Evolutionary conservation across 2,329 filamentous ascomycete genomes (phyloP).

Genomic region (Pseudomassariella vexata): DNA sequence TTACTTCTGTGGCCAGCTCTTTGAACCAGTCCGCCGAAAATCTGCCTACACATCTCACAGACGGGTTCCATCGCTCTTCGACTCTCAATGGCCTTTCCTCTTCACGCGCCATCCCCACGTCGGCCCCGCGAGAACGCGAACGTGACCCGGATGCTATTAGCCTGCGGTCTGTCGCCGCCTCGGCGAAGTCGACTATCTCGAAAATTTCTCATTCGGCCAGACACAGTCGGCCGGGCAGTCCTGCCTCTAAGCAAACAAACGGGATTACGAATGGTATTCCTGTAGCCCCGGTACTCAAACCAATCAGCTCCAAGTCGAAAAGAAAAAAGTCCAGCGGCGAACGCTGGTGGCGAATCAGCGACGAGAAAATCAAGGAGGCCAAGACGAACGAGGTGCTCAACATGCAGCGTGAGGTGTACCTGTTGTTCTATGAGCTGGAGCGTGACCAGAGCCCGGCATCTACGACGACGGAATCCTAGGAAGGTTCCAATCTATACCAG

Average conservation of each 20-base stretch:
- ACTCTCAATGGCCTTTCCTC: slow-evolving; percentile 10
- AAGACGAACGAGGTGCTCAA: slow-evolving; percentile 85
- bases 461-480: slow-evolving; percentile 9
- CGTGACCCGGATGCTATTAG: slow-evolving; percentile 45
- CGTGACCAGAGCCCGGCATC: slow-evolving; percentile 26
- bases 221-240: slow-evolving; percentile 23
- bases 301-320: slow-evolving; percentile 23
- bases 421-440: slow-evolving; percentile 92
- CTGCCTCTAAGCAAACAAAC: slow-evolving; percentile 12
- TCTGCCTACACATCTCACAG: slow-evolving; percentile 13
- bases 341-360: slow-evolving; percentile 96
- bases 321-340: slow-evolving; percentile 59
- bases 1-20: slow-evolving; percentile 27
- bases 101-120: slow-evolving; percentile 15
- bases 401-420: slow-evolving; percentile 94
- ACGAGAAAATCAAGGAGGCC: slow-evolving; percentile 92
- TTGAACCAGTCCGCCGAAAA: slow-evolving; percentile 32
- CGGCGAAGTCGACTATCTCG: slow-evolving; percentile 48
- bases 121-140: slow-evolving; percentile 27
- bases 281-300: slow-evolving; percentile 10
- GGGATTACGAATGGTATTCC: slow-evolving; percentile 11
- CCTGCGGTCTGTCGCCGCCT: slow-evolving; percentile 51
- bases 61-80: slow-evolving; percentile 14
- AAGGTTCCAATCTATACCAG: slow-evolving; percentile 2
- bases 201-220: slow-evolving; percentile 35